Evolutionary conservation across 805 yeast species (phyloP).

Genomic region (Brettanomyces bruxellensis): DNA sequence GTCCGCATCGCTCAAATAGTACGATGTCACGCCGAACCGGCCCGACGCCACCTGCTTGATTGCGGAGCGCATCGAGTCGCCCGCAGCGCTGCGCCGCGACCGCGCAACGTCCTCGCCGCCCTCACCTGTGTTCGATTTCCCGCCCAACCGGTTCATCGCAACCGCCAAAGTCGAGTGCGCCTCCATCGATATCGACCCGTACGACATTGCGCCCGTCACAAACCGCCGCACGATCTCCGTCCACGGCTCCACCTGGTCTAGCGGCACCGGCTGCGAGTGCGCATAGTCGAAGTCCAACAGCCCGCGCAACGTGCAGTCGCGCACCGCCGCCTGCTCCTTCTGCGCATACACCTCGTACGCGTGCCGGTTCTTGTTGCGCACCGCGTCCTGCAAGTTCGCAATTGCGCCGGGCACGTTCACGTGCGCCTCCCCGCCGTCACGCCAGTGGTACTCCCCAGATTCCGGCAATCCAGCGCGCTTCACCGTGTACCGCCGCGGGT

Average conservation of each 20-base stretch:
- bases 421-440: constrained; percentile 97
- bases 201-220: constrained; percentile 99
- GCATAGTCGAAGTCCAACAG: constrained; percentile 83
- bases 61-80: constrained; percentile 98
- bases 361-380: constrained; percentile 86
- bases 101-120: constrained; percentile 98
- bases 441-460: constrained; percentile 96
- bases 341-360: constrained; percentile 87
- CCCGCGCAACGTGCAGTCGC: constrained; percentile 90
- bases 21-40: constrained; percentile 94
- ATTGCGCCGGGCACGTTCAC: constrained; percentile 91
- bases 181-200: constrained; percentile 98
- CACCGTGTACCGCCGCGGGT: constrained; percentile 65
- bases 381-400: constrained; percentile 97
- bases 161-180: constrained; percentile 96
- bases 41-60: constrained; percentile 98
- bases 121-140: constrained; percentile 97
- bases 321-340: constrained; percentile 86
- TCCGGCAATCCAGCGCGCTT: constrained; percentile 76
- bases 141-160: constrained; percentile 97
- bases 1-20: constrained; percentile 91
- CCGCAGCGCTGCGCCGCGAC: constrained; percentile 68
- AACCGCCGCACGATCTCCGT: constrained; percentile 96
- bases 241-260: constrained; percentile 99
- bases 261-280: constrained; percentile 64